These are phyloP conservation scores for Candida arabinofermentans DNA, from an alignment of 805 yeast genomes.

Conservation along the genomic window DNA sequence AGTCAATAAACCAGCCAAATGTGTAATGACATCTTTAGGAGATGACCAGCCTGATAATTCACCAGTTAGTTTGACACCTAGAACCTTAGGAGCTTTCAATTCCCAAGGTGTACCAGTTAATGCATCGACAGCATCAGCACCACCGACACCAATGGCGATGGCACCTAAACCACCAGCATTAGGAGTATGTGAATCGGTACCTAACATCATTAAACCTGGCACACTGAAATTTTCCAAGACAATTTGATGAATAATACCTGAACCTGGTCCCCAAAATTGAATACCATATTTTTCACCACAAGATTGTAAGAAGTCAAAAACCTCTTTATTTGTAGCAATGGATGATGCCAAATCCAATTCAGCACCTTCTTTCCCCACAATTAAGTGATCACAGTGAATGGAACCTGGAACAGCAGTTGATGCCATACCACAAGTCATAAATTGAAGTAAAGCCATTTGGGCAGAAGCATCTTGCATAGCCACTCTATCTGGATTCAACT, in stretches of 20 bases:
- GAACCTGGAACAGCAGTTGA: constrained; percentile 92
- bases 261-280: constrained; percentile 99
- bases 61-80: constrained; percentile 95
- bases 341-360: constrained; percentile 81
- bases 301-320: constrained; percentile 82
- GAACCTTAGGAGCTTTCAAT: constrained; percentile 91
- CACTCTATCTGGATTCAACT: constrained; percentile 95
- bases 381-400: constrained; percentile 96
- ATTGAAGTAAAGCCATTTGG: constrained; percentile 95
- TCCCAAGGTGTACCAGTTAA: constrained; percentile 96
- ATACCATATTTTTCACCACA: constrained; percentile 94
- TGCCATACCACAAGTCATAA: constrained; percentile 92
- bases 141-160: constrained; percentile 98
- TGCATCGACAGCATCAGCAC: constrained; percentile 98
- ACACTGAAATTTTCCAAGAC: constrained; percentile 94
- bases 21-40: constrained; percentile 92
- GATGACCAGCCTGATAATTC: constrained; percentile 92
- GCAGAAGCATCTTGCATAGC: constrained; percentile 99
- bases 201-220: constrained; percentile 95
- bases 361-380: constrained; percentile 94
- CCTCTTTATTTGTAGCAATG: constrained; percentile 87
- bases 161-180: constrained; percentile 99
- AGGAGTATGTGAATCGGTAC: constrained; percentile 97
- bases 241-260: constrained; percentile 97
- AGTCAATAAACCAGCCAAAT: constrained; percentile 89